Base-by-base conservation (phyloP, 192 early-diverging fungal genomes). In the Coemansia sp. region DNA sequence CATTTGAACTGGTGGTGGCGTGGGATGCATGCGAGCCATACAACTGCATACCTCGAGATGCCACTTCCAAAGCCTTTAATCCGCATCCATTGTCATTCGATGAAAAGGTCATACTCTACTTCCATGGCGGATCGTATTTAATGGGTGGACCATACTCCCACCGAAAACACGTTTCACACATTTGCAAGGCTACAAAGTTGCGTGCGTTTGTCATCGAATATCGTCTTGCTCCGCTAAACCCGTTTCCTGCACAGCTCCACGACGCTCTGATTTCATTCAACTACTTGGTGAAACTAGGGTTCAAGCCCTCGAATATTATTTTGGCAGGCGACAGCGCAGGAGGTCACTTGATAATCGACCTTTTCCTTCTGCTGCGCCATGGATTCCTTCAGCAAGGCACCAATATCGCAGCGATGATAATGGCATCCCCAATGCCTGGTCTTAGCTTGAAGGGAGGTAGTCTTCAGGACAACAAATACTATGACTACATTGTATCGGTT, bases 321-420 rank as follows among this genome's bases (percentile, higher is more conserved):
- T n/a, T 75, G 37, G 37, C 36, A 0, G 67, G 73, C 1, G 73
- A 75, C 20, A 75, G 73, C 28, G 73, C 73, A 11, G 73, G 73
- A n/a, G 67, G 67, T 10, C 62, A 75, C 22, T 55, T 75, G 3
- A 36, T 36, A 17, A 20, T 75, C 8, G 27, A 28, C 5, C 58
- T 75, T n/a, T 7, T 59, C 13, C 37, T 65, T 9, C 29, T 70
- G 20, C 59, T 75, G 1, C 50, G 50, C 17, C 50, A 53, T 30
- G 50, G 50, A 5, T 53, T 17, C 6, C 50, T 53, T 15, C 50
- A 29, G 10, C 31, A 41, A 10, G 57, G 57, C 36, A 48, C 25
- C 4, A n/a, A 38, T 1, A 25, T 14, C 0, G 33, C 53, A 1
- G 73, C 50, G 1, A 19, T 69, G 10, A 25, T 69, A 19, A 34